Conservation (phyloP, 2,329 filamentous ascomycete species). For the Aspergillus brasiliensis region DNA sequence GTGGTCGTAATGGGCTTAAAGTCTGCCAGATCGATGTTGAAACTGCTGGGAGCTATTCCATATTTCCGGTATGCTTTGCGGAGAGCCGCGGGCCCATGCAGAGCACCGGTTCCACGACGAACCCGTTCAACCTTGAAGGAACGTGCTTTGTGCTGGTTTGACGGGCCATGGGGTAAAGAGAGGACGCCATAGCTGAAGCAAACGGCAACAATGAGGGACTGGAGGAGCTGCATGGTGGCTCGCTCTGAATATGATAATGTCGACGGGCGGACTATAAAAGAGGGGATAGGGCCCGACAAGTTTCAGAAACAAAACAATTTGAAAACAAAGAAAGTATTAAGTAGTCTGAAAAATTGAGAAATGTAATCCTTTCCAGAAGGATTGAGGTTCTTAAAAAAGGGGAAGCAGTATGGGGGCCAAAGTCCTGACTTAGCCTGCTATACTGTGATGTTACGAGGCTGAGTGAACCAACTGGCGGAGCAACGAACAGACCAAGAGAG, state of each 20-base stretch:
- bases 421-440: constrained; percentile 16
- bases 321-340: background rate
- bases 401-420: constrained; percentile 11
- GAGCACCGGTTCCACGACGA: constrained; percentile 57
- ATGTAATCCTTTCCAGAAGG: constrained; percentile 2
- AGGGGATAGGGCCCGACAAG: constrained; percentile 5
- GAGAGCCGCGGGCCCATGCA: constrained; percentile 64
- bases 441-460: background rate
- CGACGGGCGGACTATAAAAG: constrained; percentile 3
- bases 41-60: constrained; percentile 53
- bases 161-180: constrained; percentile 33
- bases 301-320: constrained; percentile 2
- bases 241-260: background rate
- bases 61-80: constrained; percentile 70
- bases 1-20: constrained; percentile 34
- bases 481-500: background rate
- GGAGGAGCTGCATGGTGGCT: constrained; percentile 31
- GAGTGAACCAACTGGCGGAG: background rate
- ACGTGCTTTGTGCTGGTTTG: constrained; percentile 30
- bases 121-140: constrained; percentile 65
- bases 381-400: background rate
- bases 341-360: background rate
- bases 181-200: constrained; percentile 37
- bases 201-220: constrained; percentile 30
- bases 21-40: constrained; percentile 40